phyloP scores from a whole-genome alignment of 2,329 filamentous ascomycete species.

The Talaromyces pinophilus region DNA sequence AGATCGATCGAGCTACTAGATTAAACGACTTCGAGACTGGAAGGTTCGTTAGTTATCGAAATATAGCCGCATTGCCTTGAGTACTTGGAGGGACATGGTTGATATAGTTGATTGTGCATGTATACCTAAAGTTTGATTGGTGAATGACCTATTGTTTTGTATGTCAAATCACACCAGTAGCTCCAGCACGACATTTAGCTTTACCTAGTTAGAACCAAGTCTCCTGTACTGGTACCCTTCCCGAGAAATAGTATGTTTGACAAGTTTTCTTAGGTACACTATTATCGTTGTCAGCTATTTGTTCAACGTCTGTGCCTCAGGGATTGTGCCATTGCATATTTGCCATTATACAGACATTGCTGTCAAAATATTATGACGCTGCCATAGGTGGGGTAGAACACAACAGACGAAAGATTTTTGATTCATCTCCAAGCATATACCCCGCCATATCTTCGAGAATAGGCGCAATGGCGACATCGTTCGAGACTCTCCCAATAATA shows the following conservation, averaged over 20 bases:
- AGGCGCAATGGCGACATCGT: neutral
- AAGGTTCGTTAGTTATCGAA: too few relatives aligned
- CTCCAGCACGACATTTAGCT: neutral
- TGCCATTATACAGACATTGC: neutral
- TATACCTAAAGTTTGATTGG: too few relatives aligned
- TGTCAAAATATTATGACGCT: neutral
- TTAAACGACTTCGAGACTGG: too few relatives aligned
- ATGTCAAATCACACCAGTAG: too few relatives aligned
- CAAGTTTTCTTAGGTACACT: too few relatives aligned
- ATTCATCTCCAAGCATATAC: neutral
- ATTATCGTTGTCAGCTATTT: neutral
- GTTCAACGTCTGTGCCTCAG: neutral
- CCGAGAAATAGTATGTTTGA: neutral
- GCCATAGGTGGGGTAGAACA: neutral
- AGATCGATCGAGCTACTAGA: too few relatives aligned
- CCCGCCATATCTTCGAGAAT: neutral
- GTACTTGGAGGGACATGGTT: too few relatives aligned
- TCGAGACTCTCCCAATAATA: constrained; percentile 22
- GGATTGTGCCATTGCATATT: neutral
- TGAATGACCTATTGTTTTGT: too few relatives aligned
- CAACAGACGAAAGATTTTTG: neutral
- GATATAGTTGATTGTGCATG: too few relatives aligned
- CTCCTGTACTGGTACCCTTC: neutral
- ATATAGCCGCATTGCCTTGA: too few relatives aligned
- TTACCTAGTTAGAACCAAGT: neutral